Evolutionary conservation across 2,329 filamentous ascomycete genomes (phyloP).

Genomic region (Exophiala lecanii-corni): DNA sequence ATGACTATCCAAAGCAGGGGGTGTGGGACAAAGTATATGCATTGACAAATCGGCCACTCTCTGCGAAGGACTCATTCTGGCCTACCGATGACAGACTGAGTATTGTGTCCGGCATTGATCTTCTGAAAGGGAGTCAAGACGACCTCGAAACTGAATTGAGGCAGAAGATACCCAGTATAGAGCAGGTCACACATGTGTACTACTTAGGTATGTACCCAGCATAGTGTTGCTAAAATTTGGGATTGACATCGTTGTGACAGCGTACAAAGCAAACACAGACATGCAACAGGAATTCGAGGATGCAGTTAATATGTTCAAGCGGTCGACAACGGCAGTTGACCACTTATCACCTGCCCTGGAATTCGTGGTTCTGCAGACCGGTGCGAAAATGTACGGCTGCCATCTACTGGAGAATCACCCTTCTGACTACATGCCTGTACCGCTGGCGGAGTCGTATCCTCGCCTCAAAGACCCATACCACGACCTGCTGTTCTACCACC

Average conservation of each 20-base stretch:
- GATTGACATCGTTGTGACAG: slow-evolving; percentile 1
- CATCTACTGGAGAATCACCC: slow-evolving; percentile 10
- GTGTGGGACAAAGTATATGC: slow-evolving; percentile 37
- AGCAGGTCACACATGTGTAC: slow-evolving; percentile 39
- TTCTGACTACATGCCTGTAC: slow-evolving; percentile 10
- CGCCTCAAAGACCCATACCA: slow-evolving; percentile 29
- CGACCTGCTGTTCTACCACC: slow-evolving; percentile 32
- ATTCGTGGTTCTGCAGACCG: slow-evolving; percentile 12
- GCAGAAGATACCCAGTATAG: slow-evolving; percentile 31
- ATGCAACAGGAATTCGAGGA: slow-evolving; percentile 12
- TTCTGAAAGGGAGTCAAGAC: slow-evolving; percentile 21
- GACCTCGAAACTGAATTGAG: slow-evolving; percentile 22
- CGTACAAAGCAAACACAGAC: slow-evolving; percentile 12
- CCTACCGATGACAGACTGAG: slow-evolving; percentile 32
- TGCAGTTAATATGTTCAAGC: slow-evolving; percentile 10
- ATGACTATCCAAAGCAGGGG: slow-evolving; percentile 32
- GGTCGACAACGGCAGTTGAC: slow-evolving; percentile 9
- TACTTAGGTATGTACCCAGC: slow-evolving; percentile 10
- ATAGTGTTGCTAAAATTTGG: background rate
- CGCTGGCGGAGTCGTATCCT: slow-evolving; percentile 31
- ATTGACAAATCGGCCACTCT: slow-evolving; percentile 38
- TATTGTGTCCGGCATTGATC: slow-evolving; percentile 38
- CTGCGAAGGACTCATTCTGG: slow-evolving; percentile 33
- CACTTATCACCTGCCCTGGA: slow-evolving; percentile 6
- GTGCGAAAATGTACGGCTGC: slow-evolving; percentile 13